Conservation (phyloP, 2,329 filamentous ascomycete genomes). For the Microsporum canis region DNA sequence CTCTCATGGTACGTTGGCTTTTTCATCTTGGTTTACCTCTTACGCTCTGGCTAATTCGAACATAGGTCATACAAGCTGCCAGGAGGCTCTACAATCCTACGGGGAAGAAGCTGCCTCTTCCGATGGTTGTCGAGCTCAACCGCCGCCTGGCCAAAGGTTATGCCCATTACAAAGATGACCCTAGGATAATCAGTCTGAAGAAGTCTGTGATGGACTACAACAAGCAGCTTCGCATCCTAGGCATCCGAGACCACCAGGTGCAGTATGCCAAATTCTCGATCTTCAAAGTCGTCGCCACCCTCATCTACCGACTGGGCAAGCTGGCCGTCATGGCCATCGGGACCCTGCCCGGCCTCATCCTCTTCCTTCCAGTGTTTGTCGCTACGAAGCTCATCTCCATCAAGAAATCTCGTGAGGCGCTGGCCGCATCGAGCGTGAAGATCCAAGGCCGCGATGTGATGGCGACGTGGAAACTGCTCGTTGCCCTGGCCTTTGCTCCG, state of each 20-base stretch:
- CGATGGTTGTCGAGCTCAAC: slow-evolving; percentile 89
- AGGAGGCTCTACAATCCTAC: slow-evolving; percentile 87
- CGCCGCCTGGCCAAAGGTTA: slow-evolving; percentile 83
- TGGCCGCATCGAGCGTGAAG: slow-evolving; percentile 80
- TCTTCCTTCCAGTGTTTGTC: slow-evolving; percentile 83
- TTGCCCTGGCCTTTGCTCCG: slow-evolving; percentile 73
- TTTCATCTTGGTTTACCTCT: neutral
- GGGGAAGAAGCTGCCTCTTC: slow-evolving; percentile 82
- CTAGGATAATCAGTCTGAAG: slow-evolving; percentile 64
- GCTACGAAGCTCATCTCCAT: slow-evolving; percentile 71
- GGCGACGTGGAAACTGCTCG: slow-evolving; percentile 86
- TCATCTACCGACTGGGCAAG: slow-evolving; percentile 72
- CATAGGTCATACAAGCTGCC: slow-evolving; percentile 75
- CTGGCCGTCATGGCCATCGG: slow-evolving; percentile 64
- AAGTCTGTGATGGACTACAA: slow-evolving; percentile 76
- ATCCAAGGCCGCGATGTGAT: slow-evolving; percentile 80
- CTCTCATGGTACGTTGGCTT: slow-evolving; percentile 58
- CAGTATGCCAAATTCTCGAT: slow-evolving; percentile 79
- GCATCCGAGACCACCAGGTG: slow-evolving; percentile 87
- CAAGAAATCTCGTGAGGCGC: slow-evolving; percentile 69
- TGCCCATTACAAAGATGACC: slow-evolving; percentile 82
- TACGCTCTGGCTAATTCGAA: slow-evolving; percentile 17
- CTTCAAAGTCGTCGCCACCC: slow-evolving; percentile 59
- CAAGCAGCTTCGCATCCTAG: slow-evolving; percentile 69
- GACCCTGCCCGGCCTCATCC: slow-evolving; percentile 71